Evolutionary conservation across 2,329 filamentous ascomycete species (phyloP).

Genomic region (Scedosporium aurantiacum): DNA sequence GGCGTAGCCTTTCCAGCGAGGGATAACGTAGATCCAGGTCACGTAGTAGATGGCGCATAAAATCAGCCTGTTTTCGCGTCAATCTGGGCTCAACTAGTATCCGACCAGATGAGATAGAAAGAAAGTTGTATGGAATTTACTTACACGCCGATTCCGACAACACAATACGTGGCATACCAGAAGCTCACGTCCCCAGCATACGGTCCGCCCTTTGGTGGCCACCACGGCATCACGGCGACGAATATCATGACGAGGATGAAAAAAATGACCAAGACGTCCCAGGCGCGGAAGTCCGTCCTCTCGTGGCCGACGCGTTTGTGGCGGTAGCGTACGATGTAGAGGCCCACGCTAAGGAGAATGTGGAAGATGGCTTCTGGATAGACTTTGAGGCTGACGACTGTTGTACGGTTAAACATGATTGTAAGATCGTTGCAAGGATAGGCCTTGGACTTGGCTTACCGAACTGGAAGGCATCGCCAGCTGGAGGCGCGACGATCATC

Average conservation of each 20-base stretch:
- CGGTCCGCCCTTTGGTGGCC: constrained; percentile 48
- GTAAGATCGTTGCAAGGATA: neutral
- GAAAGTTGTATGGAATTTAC: constrained; percentile 17
- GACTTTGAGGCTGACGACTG: constrained; percentile 45
- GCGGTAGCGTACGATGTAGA: constrained; percentile 45
- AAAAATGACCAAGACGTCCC: constrained; percentile 47
- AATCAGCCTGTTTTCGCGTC: constrained; percentile 27
- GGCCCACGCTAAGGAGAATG: constrained; percentile 42
- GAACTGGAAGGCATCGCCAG: constrained; percentile 55
- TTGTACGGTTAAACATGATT: constrained; percentile 16
- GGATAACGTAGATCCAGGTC: constrained; percentile 46
- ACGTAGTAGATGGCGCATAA: constrained; percentile 47
- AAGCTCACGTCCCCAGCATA: constrained; percentile 58
- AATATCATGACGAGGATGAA: constrained; percentile 49
- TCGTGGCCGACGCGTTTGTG: constrained; percentile 39
- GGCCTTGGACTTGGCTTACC: constrained; percentile 19
- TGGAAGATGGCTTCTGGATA: constrained; percentile 51
- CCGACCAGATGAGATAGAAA: neutral
- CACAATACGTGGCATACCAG: constrained; percentile 61
- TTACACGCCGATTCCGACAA: constrained; percentile 53
- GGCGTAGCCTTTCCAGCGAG: constrained; percentile 38
- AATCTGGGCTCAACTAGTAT: neutral
- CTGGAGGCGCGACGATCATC: constrained; percentile 49
- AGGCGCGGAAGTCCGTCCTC: constrained; percentile 43
- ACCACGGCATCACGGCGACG: constrained; percentile 61